A percentile compares a stretch with the other conserved stretches of the same genome.
phyloP scores from a whole-genome alignment of 805 yeast genomes.

The Danielia reshetovae region DNA sequence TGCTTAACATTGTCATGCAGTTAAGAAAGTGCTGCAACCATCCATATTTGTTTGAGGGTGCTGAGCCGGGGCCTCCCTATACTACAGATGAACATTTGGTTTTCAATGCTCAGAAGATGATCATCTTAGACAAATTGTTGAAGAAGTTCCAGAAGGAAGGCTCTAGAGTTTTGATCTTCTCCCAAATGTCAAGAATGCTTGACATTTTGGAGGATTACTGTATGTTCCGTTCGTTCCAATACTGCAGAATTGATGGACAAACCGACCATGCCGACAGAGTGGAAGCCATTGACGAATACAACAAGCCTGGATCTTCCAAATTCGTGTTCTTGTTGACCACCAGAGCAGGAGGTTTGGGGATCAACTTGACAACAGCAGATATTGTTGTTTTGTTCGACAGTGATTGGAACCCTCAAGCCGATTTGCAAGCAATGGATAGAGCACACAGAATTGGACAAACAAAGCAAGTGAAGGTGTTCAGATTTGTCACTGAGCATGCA shows the following conservation, averaged over 20 bases:
- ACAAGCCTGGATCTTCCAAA: constrained; percentile 67
- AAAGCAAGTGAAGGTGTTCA: constrained; percentile 74
- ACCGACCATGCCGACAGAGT: constrained; percentile 78
- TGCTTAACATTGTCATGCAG: constrained; percentile 80
- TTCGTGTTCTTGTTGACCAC: constrained; percentile 76
- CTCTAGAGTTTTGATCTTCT: constrained; percentile 71
- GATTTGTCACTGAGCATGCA: constrained; percentile 77
- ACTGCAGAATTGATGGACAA: constrained; percentile 80
- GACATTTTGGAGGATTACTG: constrained; percentile 82
- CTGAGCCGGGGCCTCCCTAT: constrained; percentile 86
- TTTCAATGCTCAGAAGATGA: constrained; percentile 66
- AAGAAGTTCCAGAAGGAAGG: constrained; percentile 63
- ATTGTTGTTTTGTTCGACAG: constrained; percentile 72
- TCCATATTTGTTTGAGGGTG: constrained; percentile 82
- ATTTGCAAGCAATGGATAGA: constrained; percentile 85
- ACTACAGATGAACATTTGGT: constrained; percentile 83
- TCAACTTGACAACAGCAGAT: constrained; percentile 77
- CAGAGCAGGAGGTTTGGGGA: constrained; percentile 89
- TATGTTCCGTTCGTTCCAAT: constrained; percentile 60
- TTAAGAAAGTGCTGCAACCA: constrained; percentile 81
- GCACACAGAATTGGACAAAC: constrained; percentile 88
- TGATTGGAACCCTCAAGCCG: constrained; percentile 90
- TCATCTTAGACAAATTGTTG: constrained; percentile 64
- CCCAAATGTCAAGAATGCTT: constrained; percentile 80
- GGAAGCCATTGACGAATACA: constrained; percentile 72